Evolutionary conservation across 2,329 filamentous ascomycete species (phyloP).

Genomic region (Lasiodiplodia theobromae): DNA sequence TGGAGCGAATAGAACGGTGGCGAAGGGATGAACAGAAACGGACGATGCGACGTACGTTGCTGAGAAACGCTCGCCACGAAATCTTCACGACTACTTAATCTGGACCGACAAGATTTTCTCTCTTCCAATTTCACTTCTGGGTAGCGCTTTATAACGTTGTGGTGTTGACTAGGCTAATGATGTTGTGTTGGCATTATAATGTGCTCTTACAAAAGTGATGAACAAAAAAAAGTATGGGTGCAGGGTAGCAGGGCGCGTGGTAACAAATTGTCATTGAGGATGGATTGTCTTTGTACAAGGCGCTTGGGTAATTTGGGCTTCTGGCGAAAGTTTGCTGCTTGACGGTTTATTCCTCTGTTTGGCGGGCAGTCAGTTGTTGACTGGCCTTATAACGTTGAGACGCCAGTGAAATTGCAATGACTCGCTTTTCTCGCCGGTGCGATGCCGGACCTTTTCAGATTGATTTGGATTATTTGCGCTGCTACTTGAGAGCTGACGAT

Average conservation of each 20-base stretch:
- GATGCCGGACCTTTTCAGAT: background rate
- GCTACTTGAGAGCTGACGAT: background rate
- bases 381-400: background rate
- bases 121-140: background rate
- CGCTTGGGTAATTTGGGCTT: background rate
- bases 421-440: background rate
- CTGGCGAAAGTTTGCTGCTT: background rate
- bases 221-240: background rate
- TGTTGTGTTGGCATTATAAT: background rate
- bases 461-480: background rate
- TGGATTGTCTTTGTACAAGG: background rate
- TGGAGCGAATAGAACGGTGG: background rate
- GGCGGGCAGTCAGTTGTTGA: background rate
- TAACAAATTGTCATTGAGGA: background rate
- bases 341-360: background rate
- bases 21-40: background rate
- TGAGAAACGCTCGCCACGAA: conserved; percentile 4
- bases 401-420: background rate
- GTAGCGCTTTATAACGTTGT: background rate
- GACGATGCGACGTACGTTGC: conserved; percentile 7
- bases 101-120: background rate
- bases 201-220: background rate
- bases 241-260: background rate
- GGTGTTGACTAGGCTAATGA: background rate
- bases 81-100: conserved; percentile 3